Conservation (phyloP, 2,329 filamentous ascomycete species). For the Diaporthe eres region DNA sequence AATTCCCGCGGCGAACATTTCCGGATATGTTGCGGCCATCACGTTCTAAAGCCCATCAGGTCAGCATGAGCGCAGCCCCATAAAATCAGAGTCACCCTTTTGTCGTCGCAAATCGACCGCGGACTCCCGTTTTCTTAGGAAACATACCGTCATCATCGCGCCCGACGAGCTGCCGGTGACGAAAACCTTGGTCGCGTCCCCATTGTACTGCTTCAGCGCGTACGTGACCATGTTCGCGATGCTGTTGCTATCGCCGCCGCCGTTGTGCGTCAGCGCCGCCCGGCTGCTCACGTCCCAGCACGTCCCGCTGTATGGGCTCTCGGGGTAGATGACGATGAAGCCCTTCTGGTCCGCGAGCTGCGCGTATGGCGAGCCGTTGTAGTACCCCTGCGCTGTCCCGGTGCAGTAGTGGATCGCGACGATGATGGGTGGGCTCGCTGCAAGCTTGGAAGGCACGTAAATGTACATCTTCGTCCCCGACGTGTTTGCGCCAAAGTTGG, state of each 20-base stretch:
- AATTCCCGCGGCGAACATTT: conserved; percentile 66
- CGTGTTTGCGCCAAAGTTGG: conserved; percentile 48
- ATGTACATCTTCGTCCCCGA: conserved; percentile 49
- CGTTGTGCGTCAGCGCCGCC: conserved; percentile 63
- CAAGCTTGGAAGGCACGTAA: conserved; percentile 53
- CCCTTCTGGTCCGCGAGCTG: conserved; percentile 66
- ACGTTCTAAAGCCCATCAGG: conserved; percentile 50
- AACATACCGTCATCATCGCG: conserved; percentile 64
- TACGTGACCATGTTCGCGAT: conserved; percentile 70
- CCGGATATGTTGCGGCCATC: conserved; percentile 68
- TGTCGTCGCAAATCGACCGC: background rate
- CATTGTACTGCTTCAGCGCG: conserved; percentile 61
- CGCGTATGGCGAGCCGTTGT: conserved; percentile 65
- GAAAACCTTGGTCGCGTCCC: conserved; percentile 62
- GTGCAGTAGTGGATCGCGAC: conserved; percentile 62
- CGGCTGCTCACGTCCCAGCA: conserved; percentile 74
- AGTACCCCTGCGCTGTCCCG: conserved; percentile 57
- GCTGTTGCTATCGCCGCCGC: conserved; percentile 63
- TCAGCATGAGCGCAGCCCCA: background rate
- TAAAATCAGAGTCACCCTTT: background rate
- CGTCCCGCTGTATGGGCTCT: conserved; percentile 56
- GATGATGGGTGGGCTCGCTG: conserved; percentile 59
- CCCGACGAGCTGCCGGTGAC: conserved; percentile 64
- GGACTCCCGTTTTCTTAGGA: background rate
- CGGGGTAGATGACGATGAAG: conserved; percentile 67